phyloP scores from a whole-genome alignment of 2,329 filamentous ascomycete species.

The Pseudogymnoascus sp. region DNA sequence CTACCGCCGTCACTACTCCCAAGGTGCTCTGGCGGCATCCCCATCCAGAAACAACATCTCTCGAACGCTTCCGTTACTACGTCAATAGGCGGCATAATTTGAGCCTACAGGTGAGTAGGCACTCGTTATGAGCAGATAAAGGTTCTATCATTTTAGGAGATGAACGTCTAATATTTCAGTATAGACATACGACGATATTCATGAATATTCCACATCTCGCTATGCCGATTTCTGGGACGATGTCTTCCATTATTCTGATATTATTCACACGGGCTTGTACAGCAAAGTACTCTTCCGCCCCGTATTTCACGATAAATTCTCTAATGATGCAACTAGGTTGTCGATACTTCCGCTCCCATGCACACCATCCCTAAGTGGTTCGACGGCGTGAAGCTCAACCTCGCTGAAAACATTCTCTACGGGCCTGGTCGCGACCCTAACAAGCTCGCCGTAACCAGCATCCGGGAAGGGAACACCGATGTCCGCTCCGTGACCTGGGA shows the following conservation, averaged over 20 bases:
- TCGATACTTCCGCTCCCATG: constrained; percentile 60
- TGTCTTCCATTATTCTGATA: neutral
- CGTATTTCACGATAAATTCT: constrained; percentile 6
- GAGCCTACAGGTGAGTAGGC: neutral
- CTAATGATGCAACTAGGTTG: constrained; percentile 34
- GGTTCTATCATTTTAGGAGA: neutral
- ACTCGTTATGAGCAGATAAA: neutral
- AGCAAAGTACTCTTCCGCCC: neutral
- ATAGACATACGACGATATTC: neutral
- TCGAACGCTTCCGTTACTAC: neutral
- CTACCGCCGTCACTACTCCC: neutral
- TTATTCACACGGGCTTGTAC: neutral
- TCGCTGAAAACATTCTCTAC: constrained; percentile 69
- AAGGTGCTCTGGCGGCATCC: neutral
- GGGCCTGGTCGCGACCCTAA: constrained; percentile 56
- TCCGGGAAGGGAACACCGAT: constrained; percentile 56
- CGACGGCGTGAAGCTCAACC: constrained; percentile 60
- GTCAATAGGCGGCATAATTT: neutral
- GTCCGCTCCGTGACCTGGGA: constrained; percentile 44
- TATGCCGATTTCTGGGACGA: neutral
- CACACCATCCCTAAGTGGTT: constrained; percentile 68
- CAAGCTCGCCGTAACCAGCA: constrained; percentile 60
- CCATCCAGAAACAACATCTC: neutral
- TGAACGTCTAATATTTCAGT: neutral
- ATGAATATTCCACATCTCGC: neutral